Base-by-base conservation (phyloP, 148 eudicot genomes). In the Cornus florida region DNA sequence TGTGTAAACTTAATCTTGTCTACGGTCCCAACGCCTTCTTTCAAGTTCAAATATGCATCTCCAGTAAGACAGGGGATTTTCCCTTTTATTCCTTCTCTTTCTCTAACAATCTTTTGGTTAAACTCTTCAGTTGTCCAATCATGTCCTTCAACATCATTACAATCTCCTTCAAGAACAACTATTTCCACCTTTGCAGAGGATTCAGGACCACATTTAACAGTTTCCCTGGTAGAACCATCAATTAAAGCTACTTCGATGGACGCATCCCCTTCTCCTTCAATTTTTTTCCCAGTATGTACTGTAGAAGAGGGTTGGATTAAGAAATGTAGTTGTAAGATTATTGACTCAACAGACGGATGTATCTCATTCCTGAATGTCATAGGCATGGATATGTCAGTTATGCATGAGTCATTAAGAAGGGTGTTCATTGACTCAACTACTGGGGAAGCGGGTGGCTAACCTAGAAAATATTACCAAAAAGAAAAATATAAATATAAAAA, bases 101-200 rank as follows among this genome's bases (percentile, higher is more conserved):
- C 78, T 53, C 50, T 71, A 22, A 77, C 70, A 70, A 87, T 80
- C 46, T 79, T 82, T 7, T 24, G 65, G 24, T 77, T 64, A 41
- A 84, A 84, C 31, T 82, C 82, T 53, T 83, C 82, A 71, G 23
- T 48, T 6, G 75, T 78, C 84, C 65, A 69, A 53, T 75, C 74
- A 35, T 73, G 32, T 39, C 57, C 79, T 67, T 64, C 76, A 62
- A 46, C 83, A 31, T 75, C 64, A 32, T 43, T 17, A 66, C n/a
- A 23, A 75, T 77, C 82, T 20, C 74, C 83, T 24, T 65, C 50
- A 53, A 84, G 82, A 77, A 71, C 76, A 9, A 80, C 71, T 41
- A 87, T 67, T 74, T 84, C 90, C 43, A 85, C 81, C 35, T 66
- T 77, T 35, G 78, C 80, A 0, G 80, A 77, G 24, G 90, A 76